phyloP scores from a whole-genome alignment of 2,329 filamentous ascomycete genomes.

The Atkinsonella texensis region DNA sequence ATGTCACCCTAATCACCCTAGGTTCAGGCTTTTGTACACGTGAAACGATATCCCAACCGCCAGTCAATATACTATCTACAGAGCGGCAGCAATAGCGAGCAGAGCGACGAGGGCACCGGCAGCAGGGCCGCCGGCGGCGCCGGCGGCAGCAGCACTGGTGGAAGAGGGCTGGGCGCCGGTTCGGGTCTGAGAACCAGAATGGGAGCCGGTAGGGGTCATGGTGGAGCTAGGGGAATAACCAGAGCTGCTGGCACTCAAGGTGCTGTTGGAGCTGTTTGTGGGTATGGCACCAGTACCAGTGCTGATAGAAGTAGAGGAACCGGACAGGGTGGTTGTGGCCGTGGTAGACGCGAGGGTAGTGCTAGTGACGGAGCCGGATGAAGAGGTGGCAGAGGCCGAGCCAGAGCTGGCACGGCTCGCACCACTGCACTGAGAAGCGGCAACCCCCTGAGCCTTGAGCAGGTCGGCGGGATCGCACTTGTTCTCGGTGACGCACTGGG shows the following conservation, averaged over 20 bases:
- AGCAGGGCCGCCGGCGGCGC: constrained; percentile 7
- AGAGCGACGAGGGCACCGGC: constrained; percentile 19
- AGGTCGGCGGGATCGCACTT: constrained; percentile 23
- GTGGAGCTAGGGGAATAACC: constrained; percentile 6
- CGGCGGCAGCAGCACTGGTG: background rate
- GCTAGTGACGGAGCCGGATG: background rate
- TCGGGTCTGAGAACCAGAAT: background rate
- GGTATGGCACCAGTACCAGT: no score
- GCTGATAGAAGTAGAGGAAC: no score
- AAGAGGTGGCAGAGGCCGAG: constrained; percentile 3
- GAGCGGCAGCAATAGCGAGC: constrained; percentile 19
- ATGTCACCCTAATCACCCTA: background rate
- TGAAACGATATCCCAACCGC: background rate
- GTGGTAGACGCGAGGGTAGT: constrained; percentile 1
- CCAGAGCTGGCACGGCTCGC: constrained; percentile 5
- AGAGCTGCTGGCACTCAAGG: constrained; percentile 2
- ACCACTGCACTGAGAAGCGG: constrained; percentile 16
- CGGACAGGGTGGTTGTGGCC: no score
- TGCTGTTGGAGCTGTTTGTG: constrained; percentile 1
- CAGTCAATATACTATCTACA: constrained; percentile 14
- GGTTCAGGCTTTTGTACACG: background rate
- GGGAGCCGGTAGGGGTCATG: background rate
- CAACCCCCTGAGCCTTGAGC: constrained; percentile 19
- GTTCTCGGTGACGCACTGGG: constrained; percentile 19
- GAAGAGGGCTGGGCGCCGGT: background rate